These are phyloP conservation scores for Cucumis variabilis DNA, from an alignment of 331 rosid genomes.

Conservation along the genomic window DNA sequence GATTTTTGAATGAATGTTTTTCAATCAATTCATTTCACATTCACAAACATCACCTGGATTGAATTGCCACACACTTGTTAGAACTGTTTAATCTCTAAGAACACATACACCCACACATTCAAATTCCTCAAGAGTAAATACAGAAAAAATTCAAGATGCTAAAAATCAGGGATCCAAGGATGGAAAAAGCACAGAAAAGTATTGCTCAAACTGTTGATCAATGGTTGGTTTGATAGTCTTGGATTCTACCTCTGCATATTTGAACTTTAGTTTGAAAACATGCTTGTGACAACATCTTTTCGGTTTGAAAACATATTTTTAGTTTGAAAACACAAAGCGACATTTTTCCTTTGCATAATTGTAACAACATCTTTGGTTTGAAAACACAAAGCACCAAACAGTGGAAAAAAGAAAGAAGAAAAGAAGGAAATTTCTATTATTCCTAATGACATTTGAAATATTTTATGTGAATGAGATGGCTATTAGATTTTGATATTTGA, in stretches of 20 bases:
- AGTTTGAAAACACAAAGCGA: too few species aligned
- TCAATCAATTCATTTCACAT: neutral
- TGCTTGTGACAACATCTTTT: too few species aligned
- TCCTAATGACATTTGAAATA: too few species aligned
- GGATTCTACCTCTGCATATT: constrained; percentile 66
- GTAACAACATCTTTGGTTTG: too few species aligned
- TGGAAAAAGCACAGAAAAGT: constrained; percentile 29
- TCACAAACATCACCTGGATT: neutral
- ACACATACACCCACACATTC: neutral
- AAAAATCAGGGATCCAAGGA: neutral
- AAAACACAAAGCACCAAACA: too few species aligned
- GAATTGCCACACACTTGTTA: neutral
- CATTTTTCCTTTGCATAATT: too few species aligned
- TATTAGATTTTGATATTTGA: too few species aligned
- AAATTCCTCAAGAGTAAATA: neutral
- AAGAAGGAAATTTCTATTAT: too few species aligned
- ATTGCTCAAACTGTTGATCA: constrained; percentile 89
- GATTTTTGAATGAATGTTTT: neutral
- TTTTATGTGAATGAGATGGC: too few species aligned
- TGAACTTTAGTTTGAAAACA: constrained; percentile 25
- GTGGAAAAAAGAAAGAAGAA: too few species aligned
- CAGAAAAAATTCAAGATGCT: neutral
- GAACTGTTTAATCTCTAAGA: too few species aligned
- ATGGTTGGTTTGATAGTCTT: constrained; percentile 66
- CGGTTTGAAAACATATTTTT: too few species aligned